phyloP scores from a whole-genome alignment of 208 protist species.

The Leishmania amazonensis region DNA sequence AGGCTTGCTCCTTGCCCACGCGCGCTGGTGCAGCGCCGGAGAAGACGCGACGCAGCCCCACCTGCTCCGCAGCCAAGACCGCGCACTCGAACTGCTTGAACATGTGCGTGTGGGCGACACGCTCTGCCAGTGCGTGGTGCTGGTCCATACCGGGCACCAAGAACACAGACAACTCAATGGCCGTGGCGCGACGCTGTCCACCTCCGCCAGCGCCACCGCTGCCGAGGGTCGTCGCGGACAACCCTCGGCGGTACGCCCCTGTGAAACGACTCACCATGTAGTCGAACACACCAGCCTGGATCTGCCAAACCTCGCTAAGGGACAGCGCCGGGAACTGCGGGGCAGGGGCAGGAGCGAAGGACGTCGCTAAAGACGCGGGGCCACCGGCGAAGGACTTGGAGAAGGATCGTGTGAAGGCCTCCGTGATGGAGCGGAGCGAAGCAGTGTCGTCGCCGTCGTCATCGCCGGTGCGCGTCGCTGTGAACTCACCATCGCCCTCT shows the following conservation, averaged over 20 bases:
- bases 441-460: conserved; percentile 4
- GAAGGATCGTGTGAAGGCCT: conserved; percentile 14
- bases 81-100: conserved; percentile 56
- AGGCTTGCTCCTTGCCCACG: neutral
- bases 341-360: neutral
- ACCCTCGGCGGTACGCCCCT: conserved; percentile 26
- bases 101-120: conserved; percentile 51
- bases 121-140: conserved; percentile 39
- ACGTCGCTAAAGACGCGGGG: neutral
- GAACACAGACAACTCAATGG: conserved; percentile 50
- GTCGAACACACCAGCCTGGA: conserved; percentile 23
- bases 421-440: conserved; percentile 21
- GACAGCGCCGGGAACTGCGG: conserved; percentile 14
- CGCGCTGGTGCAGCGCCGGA: conserved; percentile 12
- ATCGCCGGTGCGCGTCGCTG: neutral
- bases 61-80: conserved; percentile 45
- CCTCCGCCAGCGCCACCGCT: neutral
- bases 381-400: conserved; percentile 15
- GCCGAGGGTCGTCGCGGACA: conserved; percentile 4
- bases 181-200: neutral
- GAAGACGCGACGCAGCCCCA: conserved; percentile 47
- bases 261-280: conserved; percentile 25
- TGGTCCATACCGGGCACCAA: conserved; percentile 50
- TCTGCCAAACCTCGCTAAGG: conserved; percentile 14
- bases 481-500: neutral